Percentiles rank a stretch among this genome's conserved stretches.
phyloP scores from a whole-genome alignment of 2,329 filamentous ascomycete species.

The Plectosphaerella cucumerina region DNA sequence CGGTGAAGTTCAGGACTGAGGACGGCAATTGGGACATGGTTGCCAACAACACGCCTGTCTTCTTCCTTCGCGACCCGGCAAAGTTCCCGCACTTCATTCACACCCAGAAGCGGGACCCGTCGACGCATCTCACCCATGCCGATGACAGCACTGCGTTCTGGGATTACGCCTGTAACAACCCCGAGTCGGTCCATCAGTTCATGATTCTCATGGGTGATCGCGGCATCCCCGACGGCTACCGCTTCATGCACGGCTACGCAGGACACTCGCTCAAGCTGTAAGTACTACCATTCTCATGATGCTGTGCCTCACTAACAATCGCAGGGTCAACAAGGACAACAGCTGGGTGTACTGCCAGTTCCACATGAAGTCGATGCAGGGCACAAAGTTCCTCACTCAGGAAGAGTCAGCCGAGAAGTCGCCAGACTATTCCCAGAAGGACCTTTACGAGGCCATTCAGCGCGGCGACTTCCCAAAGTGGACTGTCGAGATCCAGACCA shows the following conservation, averaged over 20 bases:
- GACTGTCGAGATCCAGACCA: constrained; percentile 49
- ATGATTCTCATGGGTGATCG: constrained; percentile 56
- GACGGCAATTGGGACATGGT: constrained; percentile 64
- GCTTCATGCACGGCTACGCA: constrained; percentile 51
- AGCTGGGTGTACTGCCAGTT: constrained; percentile 50
- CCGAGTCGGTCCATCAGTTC: constrained; percentile 51
- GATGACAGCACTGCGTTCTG: constrained; percentile 63
- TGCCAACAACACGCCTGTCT: constrained; percentile 1
- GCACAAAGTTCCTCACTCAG: constrained; percentile 46
- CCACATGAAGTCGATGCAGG: constrained; percentile 48
- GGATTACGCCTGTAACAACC: constrained; percentile 59
- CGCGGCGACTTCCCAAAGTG: constrained; percentile 49
- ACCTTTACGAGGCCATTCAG: constrained; percentile 50
- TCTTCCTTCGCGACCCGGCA: constrained; percentile 50
- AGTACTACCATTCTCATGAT: neutral
- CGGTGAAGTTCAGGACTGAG: constrained; percentile 68
- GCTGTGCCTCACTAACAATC: neutral
- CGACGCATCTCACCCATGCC: constrained; percentile 61
- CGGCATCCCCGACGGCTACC: constrained; percentile 49
- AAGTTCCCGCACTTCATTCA: constrained; percentile 74
- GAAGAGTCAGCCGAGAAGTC: constrained; percentile 38
- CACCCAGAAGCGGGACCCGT: constrained; percentile 69
- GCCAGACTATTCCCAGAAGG: constrained; percentile 46
- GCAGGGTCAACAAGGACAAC: constrained; percentile 43
- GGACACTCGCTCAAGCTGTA: constrained; percentile 50